These are phyloP conservation scores for Aspergillus carlsbadensis DNA, from an alignment of 495 filamentous ascomycete genomes.

Conservation along the genomic window DNA sequence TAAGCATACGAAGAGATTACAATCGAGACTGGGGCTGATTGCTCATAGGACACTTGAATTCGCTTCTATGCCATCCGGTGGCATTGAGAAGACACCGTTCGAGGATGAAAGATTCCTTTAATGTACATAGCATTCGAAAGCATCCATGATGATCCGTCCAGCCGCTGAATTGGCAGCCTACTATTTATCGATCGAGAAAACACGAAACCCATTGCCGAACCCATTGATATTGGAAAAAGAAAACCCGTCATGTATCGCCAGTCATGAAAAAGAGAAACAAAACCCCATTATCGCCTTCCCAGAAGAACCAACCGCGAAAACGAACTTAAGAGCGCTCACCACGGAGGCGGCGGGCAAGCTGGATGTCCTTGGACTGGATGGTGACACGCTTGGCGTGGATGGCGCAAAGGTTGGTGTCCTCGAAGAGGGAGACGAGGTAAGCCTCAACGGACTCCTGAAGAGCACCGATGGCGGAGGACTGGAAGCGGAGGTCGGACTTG, in stretches of 20 bases:
- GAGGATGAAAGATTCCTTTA: conserved; percentile 28
- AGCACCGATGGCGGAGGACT: conserved; percentile 98
- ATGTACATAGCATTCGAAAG: conserved; percentile 42
- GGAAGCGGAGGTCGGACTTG: conserved; percentile 99
- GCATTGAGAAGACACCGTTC: conserved; percentile 32
- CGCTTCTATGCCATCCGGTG: conserved; percentile 44
- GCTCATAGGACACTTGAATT: conserved; percentile 32
- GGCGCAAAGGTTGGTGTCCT: conserved; percentile 99
- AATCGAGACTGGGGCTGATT: conserved; percentile 16
- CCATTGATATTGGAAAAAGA: conserved; percentile 45
- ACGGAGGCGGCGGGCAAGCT: conserved; percentile 93
- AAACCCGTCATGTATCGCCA: conserved; percentile 53
- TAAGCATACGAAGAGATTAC: not conserved
- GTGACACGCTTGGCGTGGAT: conserved; percentile 99
- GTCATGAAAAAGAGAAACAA: conserved; percentile 44
- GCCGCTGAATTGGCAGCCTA: conserved; percentile 29
- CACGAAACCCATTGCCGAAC: conserved; percentile 45
- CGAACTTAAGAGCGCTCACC: conserved; percentile 79
- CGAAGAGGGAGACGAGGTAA: conserved; percentile 99
- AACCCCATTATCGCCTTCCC: conserved; percentile 52
- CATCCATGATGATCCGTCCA: conserved; percentile 41
- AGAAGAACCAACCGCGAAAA: conserved; percentile 39
- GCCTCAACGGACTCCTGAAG: conserved; percentile 99
- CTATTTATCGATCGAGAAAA: conserved; percentile 36
- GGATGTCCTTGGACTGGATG: conserved; percentile 95